Evolutionary conservation across 208 protist genomes (phyloP), one percentile per base, ranked within the genome.

Genomic region (Trypanosoma conorhini): DNA sequence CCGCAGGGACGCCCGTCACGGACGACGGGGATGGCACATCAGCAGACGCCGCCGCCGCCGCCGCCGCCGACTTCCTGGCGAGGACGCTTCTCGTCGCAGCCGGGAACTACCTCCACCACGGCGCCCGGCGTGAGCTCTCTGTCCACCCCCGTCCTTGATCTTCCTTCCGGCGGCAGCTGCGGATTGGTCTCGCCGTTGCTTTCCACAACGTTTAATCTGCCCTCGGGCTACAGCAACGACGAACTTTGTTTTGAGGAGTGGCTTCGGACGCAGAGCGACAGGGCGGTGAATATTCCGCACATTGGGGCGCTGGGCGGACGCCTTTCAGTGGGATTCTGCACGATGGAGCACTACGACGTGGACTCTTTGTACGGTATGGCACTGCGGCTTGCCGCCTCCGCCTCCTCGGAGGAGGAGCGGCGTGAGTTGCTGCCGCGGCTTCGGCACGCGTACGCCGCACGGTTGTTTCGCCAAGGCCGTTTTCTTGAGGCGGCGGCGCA

Each of bases 401-500:
- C 62, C 22, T 28, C 52, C 0, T 50, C 19, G 19, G 28, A 8
- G 67, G 8, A 42, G 35, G 63, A 63, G 30, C 44, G 59, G 17
- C 19, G 22, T 38, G 54, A 65, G 21, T 4, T 62, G 33, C 22
- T 67, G 46, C 12, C 67, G 26, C 22, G 55, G 52, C 44, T 65
- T 42, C 72, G 72, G 2, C 72, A 73, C 22, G 50, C 52, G 15
- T 79, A 83, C 33, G 78, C 67, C 24, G 19, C 2, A 15, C 60
- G 57, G 12, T 48, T 83, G 13, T 71, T 74, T 64, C 22, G 54
- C 22, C 61, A 58, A 17, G 40, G 66, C 13, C 67, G 78, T 5
- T 59, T 59, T 59, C 33, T 83, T 19, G 78, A 83, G 62, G 61
- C 78, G 5, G 78, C 78, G 5, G 78, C 60, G 9, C 73, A 79